Percentiles rank a stretch among this genome's conserved stretches.
Evolutionary conservation across 2,329 filamentous ascomycete species (phyloP).

Genomic region (Ramichloridium luteum): DNA sequence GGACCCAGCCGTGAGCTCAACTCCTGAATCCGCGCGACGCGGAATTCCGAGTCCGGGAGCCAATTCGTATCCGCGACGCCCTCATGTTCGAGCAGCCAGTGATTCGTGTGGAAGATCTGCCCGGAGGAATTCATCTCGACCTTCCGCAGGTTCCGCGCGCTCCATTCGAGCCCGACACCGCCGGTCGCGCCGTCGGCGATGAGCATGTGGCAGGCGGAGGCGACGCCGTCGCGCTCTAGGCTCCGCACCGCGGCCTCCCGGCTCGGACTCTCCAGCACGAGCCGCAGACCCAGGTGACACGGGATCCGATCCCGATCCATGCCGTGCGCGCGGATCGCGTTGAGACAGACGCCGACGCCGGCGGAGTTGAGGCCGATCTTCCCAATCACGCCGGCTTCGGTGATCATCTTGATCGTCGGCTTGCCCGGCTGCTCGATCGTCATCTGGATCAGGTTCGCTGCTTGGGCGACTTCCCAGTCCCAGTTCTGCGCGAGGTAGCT

Average conservation of each 20-base stretch:
- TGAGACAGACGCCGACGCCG: constrained; percentile 49
- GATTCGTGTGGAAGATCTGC: constrained; percentile 34
- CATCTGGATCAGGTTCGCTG: constrained; percentile 37
- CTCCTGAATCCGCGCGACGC: constrained; percentile 28
- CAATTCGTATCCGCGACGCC: constrained; percentile 31
- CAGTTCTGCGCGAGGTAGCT: constrained; percentile 46
- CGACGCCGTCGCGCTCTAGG: constrained; percentile 37
- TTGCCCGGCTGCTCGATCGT: constrained; percentile 33
- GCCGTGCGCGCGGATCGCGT: constrained; percentile 48
- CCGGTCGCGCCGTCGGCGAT: constrained; percentile 38
- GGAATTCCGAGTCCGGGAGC: constrained; percentile 29
- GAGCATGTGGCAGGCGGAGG: constrained; percentile 42
- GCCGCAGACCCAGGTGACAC: constrained; percentile 48
- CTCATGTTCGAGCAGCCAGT: constrained; percentile 29
- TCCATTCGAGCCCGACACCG: constrained; percentile 40
- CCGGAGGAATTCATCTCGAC: constrained; percentile 23
- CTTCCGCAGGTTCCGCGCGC: constrained; percentile 22
- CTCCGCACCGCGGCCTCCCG: constrained; percentile 35
- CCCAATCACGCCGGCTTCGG: constrained; percentile 49
- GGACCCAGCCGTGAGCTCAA: too few species aligned
- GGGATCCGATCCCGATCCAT: constrained; percentile 42
- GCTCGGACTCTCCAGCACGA: constrained; percentile 41
- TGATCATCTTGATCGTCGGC: constrained; percentile 43
- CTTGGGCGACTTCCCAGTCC: constrained; percentile 46
- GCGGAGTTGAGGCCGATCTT: constrained; percentile 53